These are phyloP conservation scores for Polychaeton citri DNA, from an alignment of 2,329 filamentous ascomycete species.

Conservation along the genomic window DNA sequence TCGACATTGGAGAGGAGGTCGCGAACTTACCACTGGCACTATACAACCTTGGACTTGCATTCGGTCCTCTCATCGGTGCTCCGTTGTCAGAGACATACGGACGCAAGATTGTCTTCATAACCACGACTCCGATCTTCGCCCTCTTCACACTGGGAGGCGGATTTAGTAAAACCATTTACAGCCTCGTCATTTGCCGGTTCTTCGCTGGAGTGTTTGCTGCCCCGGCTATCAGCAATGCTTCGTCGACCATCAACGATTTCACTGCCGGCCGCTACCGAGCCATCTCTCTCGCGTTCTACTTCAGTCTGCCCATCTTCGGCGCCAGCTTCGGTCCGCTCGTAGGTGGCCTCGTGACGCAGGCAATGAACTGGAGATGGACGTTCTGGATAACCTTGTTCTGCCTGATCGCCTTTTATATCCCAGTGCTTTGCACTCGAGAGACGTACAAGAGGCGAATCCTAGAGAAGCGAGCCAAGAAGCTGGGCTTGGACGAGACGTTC, in stretches of 20 bases:
- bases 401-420: slow-evolving; percentile 46
- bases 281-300: slow-evolving; percentile 50
- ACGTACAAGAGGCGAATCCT: slow-evolving; percentile 42
- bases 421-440: slow-evolving; percentile 39
- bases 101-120: slow-evolving; percentile 24
- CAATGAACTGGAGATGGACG: slow-evolving; percentile 54
- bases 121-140: slow-evolving; percentile 23
- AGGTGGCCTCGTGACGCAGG: slow-evolving; percentile 51
- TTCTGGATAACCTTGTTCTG: slow-evolving; percentile 50
- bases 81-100: slow-evolving; percentile 48
- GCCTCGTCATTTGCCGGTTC: slow-evolving; percentile 32
- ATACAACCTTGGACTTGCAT: slow-evolving; percentile 24
- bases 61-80: slow-evolving; percentile 47
- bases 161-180: slow-evolving; percentile 30
- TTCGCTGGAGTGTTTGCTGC: slow-evolving; percentile 32
- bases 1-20: slow-evolving; percentile 15
- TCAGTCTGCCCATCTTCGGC: slow-evolving; percentile 54
- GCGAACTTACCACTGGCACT: slow-evolving; percentile 23
- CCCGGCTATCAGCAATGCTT: slow-evolving; percentile 31
- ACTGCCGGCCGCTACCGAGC: slow-evolving; percentile 28
- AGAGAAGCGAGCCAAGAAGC: slow-evolving; percentile 35
- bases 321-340: slow-evolving; percentile 46
- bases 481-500: slow-evolving; percentile 41
- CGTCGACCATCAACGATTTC: slow-evolving; percentile 35
- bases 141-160: slow-evolving; percentile 30